Percentiles rank a stretch among this genome's conserved stretches.
Conservation (phyloP, 1,284 basidiomycete genomes). For the Waitea zeae region DNA sequence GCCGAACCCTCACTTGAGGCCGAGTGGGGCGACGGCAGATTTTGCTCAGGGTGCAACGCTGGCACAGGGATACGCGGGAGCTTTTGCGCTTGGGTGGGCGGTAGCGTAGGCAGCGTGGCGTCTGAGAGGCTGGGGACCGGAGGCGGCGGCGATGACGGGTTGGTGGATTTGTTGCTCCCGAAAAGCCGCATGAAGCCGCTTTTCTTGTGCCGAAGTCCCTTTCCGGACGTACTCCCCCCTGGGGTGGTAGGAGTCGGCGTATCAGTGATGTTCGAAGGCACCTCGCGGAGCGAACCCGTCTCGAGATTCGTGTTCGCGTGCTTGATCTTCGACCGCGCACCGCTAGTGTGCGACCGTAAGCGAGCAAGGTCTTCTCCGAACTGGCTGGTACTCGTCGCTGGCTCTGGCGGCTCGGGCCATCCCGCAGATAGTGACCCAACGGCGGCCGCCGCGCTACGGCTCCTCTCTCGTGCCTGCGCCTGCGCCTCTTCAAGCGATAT, state of each 20-base stretch:
- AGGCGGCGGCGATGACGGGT: conserved; percentile 20
- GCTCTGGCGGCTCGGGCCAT: not conserved
- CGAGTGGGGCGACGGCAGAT: not conserved
- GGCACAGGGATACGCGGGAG: conserved; percentile 27
- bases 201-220: conserved; percentile 48
- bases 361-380: no score
- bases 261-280: conserved; percentile 9
- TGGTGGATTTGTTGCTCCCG: conserved; percentile 34
- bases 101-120: not conserved
- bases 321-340: conserved; percentile 36
- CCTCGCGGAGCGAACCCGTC: conserved; percentile 18
- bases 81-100: conserved; percentile 2
- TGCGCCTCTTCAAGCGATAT: conserved; percentile 65
- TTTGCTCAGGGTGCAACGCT: conserved; percentile 4
- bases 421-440: conserved; percentile 4
- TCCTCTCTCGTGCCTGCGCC: conserved; percentile 32
- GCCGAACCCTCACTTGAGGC: no score
- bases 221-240: conserved; percentile 15
- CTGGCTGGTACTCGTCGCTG: no score
- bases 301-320: conserved; percentile 13
- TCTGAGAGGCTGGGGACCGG: conserved; percentile 25
- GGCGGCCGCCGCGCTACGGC: conserved; percentile 29
- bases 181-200: conserved; percentile 72
- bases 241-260: not conserved
- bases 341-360: conserved; percentile 37